Base-by-base conservation (phyloP, 1,139 yeast genomes). In the Entelexis paramagnoliae region DNA sequence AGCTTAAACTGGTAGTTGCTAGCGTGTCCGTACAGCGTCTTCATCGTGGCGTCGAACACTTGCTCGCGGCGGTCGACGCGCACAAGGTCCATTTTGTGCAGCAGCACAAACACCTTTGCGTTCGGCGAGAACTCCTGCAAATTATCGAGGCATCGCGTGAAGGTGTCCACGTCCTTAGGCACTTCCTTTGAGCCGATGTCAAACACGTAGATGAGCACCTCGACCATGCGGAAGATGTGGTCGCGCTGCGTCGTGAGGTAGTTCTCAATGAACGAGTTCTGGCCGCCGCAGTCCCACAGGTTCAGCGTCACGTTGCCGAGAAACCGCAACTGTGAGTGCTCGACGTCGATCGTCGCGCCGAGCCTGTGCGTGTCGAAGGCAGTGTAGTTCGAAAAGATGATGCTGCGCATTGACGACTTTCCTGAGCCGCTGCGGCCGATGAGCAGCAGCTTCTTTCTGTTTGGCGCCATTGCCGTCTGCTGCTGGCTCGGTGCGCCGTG, bases 321-420 rank as follows among this genome's bases (percentile, higher is more conserved):
- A 64, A 91, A 89, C 52, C 97, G 72, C 51, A 91, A 72, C 68
- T 91, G 96, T 4, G 97, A 88, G 64, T 91, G 96, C 65, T 93
- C 98, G 26, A 91, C 97, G 64, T 93, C 98, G 55, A 93, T 89
- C 0, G 98, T 91, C 24, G 98, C 98, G 0, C 98, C 98, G 16
- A 91, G 70, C 56, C 98, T 74, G 59, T 97, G 75, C 1, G 99
- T 91, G 64, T 91, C 98, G 64, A 89, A 86, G 0, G 99, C 98
- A 3, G 96, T 85, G 68, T 91, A 93, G 65, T 93, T 91, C 14
- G 61, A 58, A 50, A 91, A 91, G 60, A 91, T 91, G 58, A 91
- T 91, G 48, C 95, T 86, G 62, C 98, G 74, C 99, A 91, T 91
- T 11, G 96, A 88, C 7, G 96, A 86, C 67, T 91, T 91, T 2